These are phyloP conservation scores for Saccharata proteae DNA, from an alignment of 2,329 filamentous ascomycete species.

Conservation along the genomic window DNA sequence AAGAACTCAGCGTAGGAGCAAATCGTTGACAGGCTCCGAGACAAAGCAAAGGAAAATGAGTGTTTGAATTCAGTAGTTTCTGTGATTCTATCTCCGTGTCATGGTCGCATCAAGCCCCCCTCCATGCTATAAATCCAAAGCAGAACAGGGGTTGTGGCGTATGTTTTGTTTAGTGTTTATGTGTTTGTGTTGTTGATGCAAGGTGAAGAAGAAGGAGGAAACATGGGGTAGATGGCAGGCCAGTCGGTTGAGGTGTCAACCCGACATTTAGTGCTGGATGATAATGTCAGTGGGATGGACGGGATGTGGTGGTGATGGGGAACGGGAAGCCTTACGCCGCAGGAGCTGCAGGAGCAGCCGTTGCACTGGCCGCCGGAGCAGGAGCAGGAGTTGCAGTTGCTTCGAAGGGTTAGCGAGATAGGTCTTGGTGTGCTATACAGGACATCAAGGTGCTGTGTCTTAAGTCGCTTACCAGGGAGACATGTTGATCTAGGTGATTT, in stretches of 20 bases:
- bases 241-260: neutral
- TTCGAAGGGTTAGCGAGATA: neutral
- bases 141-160: constrained; percentile 1
- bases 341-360: constrained; percentile 19
- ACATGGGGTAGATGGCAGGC: neutral
- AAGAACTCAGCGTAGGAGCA: too few relatives aligned
- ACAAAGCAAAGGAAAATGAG: too few relatives aligned
- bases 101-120: too few relatives aligned
- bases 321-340: constrained; percentile 11
- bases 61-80: too few relatives aligned
- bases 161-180: neutral
- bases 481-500: constrained; percentile 11
- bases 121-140: too few relatives aligned
- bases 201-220: neutral
- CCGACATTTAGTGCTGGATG: neutral
- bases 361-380: constrained; percentile 20
- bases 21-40: too few relatives aligned
- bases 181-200: neutral
- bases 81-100: too few relatives aligned
- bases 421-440: neutral
- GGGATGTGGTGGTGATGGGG: neutral
- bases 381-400: constrained; percentile 17
- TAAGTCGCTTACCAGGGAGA: constrained; percentile 11
- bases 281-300: neutral
- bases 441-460: neutral